These are phyloP conservation scores for Colletotrichum sp. DNA, from an alignment of 2,329 filamentous ascomycete species.

Conservation along the genomic window DNA sequence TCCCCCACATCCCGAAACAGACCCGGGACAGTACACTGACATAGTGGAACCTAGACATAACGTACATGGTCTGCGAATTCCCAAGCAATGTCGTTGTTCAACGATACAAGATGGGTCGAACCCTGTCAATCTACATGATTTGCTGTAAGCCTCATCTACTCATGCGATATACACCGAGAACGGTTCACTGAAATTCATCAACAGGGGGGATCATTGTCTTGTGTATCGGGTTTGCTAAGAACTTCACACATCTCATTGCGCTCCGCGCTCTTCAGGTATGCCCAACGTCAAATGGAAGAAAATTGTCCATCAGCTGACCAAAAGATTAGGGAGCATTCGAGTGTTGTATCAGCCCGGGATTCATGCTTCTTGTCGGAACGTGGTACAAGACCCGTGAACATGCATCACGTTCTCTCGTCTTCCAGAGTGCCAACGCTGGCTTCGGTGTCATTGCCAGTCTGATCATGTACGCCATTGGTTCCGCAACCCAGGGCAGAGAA, in stretches of 20 bases:
- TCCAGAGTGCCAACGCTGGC: constrained; percentile 29
- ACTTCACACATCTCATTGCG: constrained; percentile 40
- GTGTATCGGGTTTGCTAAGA: constrained; percentile 40
- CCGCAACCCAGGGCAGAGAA: constrained; percentile 29
- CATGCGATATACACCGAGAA: not conserved
- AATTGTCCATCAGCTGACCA: no score
- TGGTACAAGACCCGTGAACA: constrained; percentile 44
- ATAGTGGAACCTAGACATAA: constrained; percentile 22
- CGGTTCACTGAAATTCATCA: not conserved
- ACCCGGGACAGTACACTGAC: not conserved
- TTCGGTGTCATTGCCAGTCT: constrained; percentile 39
- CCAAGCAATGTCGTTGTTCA: constrained; percentile 36
- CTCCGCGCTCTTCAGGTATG: constrained; percentile 38
- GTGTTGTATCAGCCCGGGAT: constrained; percentile 42
- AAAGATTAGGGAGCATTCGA: constrained; percentile 38
- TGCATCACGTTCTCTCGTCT: constrained; percentile 7
- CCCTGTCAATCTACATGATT: constrained; percentile 16
- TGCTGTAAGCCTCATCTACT: constrained; percentile 18
- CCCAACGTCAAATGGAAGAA: no score
- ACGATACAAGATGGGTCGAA: constrained; percentile 29
- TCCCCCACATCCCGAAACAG: not conserved
- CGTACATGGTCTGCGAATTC: constrained; percentile 35
- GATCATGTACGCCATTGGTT: constrained; percentile 41
- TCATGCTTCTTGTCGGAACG: constrained; percentile 39
- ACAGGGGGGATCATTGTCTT: constrained; percentile 36